A percentile compares a stretch with the other conserved stretches of the same genome.
phyloP scores from a whole-genome alignment of 495 filamentous ascomycete species.

The Xylaria bambusicola region DNA sequence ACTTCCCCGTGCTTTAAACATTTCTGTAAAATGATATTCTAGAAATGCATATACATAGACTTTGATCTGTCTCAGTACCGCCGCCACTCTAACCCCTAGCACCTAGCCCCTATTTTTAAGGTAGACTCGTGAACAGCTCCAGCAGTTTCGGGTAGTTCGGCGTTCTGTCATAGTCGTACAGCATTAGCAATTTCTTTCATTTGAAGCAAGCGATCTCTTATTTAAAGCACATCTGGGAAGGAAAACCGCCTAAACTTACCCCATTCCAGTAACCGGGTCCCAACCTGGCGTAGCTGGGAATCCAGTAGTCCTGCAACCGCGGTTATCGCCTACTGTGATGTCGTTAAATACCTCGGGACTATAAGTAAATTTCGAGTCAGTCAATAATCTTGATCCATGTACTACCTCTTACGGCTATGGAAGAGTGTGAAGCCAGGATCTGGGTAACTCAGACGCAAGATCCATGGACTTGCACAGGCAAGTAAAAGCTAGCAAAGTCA shows the following conservation, averaged over 20 bases:
- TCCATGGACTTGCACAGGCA: too few relatives aligned
- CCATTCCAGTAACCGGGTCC: slow-evolving; percentile 66
- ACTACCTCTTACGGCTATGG: too few relatives aligned
- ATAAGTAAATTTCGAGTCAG: not conserved
- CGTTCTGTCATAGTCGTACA: slow-evolving; percentile 24
- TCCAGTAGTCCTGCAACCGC: slow-evolving; percentile 58
- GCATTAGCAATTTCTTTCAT: slow-evolving; percentile 19
- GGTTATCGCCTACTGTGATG: slow-evolving; percentile 59
- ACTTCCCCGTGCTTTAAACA: too few relatives aligned
- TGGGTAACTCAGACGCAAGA: too few relatives aligned
- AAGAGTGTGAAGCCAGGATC: too few relatives aligned
- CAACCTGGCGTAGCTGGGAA: slow-evolving; percentile 56
- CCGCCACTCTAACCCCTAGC: too few relatives aligned
- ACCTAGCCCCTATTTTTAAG: too few relatives aligned
- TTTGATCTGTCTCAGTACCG: too few relatives aligned
- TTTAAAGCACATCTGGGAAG: not conserved
- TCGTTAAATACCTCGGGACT: slow-evolving; percentile 60
- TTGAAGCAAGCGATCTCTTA: not conserved
- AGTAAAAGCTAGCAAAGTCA: not conserved
- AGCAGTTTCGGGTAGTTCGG: slow-evolving; percentile 39
- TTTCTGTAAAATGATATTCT: too few relatives aligned
- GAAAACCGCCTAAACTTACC: slow-evolving; percentile 30
- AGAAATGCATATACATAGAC: too few relatives aligned
- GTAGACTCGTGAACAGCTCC: slow-evolving; percentile 38
- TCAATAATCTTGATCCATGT: too few relatives aligned